These are phyloP conservation scores for Coemansia sp. DNA, from an alignment of 192 early-diverging fungal genomes.

Conservation along the genomic window DNA sequence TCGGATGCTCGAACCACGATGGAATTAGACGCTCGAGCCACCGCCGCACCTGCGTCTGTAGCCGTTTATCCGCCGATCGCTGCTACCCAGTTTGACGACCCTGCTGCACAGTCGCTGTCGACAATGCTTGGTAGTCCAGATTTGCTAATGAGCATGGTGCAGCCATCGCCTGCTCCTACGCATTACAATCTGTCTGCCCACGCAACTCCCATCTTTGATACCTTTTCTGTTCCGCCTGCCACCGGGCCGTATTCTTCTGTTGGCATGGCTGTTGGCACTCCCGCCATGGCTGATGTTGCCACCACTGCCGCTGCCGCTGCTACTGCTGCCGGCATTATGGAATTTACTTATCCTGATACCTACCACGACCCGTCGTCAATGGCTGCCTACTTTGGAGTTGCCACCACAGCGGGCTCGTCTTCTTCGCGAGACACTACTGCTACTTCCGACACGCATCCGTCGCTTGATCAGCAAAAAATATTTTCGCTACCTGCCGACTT, in stretches of 20 bases:
- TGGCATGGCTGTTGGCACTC: background rate
- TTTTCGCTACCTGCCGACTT: slow-evolving; percentile 1
- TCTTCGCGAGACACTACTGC: slow-evolving; percentile 1
- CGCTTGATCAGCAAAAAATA: slow-evolving; percentile 6
- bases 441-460: background rate
- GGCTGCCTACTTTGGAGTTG: slow-evolving; percentile 33
- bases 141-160: slow-evolving; percentile 37
- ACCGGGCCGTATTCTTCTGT: background rate
- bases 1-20: background rate
- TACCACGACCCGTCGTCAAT: slow-evolving; percentile 15
- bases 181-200: slow-evolving; percentile 32
- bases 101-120: slow-evolving; percentile 21
- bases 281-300: background rate
- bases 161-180: slow-evolving; percentile 33
- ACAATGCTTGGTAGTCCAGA: slow-evolving; percentile 35
- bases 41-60: slow-evolving; percentile 11
- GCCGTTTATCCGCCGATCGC: slow-evolving; percentile 30
- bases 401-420: slow-evolving; percentile 3
- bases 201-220: slow-evolving; percentile 32
- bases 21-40: background rate
- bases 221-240: slow-evolving; percentile 11
- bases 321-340: background rate
- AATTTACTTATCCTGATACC: background rate
- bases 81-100: slow-evolving; percentile 19
- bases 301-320: slow-evolving; percentile 1